A percentile compares a stretch with the other conserved stretches of the same genome.
phyloP scores from a whole-genome alignment of 257 asterid genomes.

The Knoxia roxburghii region DNA sequence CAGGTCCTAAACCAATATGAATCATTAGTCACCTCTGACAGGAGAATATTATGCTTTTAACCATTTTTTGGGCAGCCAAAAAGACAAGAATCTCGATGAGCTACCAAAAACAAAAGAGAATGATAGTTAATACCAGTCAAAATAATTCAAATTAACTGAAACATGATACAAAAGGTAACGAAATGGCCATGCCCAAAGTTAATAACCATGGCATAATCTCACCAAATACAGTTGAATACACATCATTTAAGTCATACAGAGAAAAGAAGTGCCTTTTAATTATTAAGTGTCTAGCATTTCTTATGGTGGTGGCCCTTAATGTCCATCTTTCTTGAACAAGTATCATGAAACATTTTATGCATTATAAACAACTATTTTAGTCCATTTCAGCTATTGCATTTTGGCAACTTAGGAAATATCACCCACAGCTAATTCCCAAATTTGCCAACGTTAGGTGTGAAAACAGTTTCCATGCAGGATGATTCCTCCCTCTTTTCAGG shows the following conservation, averaged over 20 bases:
- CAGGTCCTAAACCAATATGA: conserved; percentile 8
- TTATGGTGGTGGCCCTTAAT: background rate
- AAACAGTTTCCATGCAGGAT: too few relatives aligned
- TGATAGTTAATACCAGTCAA: background rate
- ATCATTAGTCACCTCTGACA: background rate
- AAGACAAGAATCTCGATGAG: background rate
- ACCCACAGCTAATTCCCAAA: background rate
- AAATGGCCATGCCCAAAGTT: background rate
- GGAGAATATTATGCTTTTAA: background rate
- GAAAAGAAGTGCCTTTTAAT: too few relatives aligned
- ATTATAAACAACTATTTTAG: background rate
- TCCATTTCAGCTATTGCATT: background rate
- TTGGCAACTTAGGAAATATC: background rate
- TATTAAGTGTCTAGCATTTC: background rate
- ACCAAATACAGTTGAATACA: background rate
- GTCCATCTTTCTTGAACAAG: background rate
- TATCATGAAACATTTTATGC: background rate
- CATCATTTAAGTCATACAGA: background rate
- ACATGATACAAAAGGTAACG: too few relatives aligned
- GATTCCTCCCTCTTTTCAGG: too few relatives aligned
- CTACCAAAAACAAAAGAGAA: background rate
- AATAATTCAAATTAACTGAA: background rate
- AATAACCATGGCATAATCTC: background rate
- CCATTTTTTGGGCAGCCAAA: background rate
- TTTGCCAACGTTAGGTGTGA: too few relatives aligned